Conservation (phyloP, 139 green algal genomes). For the Choricystis sp. region DNA sequence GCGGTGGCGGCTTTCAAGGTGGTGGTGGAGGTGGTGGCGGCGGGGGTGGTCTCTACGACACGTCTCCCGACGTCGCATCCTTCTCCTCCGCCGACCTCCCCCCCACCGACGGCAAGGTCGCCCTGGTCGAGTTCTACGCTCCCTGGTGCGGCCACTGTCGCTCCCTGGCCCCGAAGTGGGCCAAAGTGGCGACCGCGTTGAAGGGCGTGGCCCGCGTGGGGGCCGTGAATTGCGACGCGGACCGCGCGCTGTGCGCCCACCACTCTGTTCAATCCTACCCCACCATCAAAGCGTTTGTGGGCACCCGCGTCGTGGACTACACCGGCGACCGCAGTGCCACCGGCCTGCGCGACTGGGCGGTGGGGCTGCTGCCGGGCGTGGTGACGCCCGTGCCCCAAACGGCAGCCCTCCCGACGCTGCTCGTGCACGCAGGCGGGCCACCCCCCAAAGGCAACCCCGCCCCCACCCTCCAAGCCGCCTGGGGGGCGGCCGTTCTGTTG, state of each 20-base stretch:
- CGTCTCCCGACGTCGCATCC: background rate
- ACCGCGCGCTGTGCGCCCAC: constrained; percentile 42
- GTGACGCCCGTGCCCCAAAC: background rate
- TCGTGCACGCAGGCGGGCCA: constrained; percentile 11
- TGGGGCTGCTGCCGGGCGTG: constrained; percentile 40
- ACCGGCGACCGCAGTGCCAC: constrained; percentile 37
- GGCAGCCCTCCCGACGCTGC: constrained; percentile 4
- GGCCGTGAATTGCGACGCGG: constrained; percentile 65
- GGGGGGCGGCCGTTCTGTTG: constrained; percentile 57
- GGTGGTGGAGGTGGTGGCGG: background rate
- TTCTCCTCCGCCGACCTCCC: constrained; percentile 37
- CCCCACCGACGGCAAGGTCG: background rate
- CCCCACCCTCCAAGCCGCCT: too few relatives aligned
- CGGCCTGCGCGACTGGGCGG: constrained; percentile 41
- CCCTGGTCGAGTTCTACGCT: constrained; percentile 59
- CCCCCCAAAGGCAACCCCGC: constrained; percentile 1
- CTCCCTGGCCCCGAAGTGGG: constrained; percentile 56
- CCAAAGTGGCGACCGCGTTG: constrained; percentile 37
- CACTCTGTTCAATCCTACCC: constrained; percentile 55
- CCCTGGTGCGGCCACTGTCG: constrained; percentile 57
- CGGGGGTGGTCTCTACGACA: background rate
- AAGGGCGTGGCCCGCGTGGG: constrained; percentile 53
- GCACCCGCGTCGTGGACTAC: constrained; percentile 28
- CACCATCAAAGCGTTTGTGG: constrained; percentile 56
- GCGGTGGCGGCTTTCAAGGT: constrained; percentile 2